Evolutionary conservation across 2,329 filamentous ascomycete species (phyloP).

Genomic region (Aspergillus sp.): DNA sequence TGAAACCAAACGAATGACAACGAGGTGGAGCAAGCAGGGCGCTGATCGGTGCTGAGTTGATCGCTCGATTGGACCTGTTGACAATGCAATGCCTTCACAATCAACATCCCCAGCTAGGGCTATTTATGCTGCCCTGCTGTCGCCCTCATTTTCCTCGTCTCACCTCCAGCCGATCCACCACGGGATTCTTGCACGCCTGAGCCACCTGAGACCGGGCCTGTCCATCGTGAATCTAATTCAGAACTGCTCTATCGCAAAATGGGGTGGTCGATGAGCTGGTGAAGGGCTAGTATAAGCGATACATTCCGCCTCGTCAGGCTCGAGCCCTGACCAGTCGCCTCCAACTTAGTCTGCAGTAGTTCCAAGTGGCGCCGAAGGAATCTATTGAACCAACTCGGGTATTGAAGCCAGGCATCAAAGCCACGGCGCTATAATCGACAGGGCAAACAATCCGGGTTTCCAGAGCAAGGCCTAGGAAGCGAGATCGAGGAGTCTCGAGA

Average conservation of each 20-base stretch:
- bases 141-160: slow-evolving; percentile 6
- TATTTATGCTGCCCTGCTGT: slow-evolving; percentile 7
- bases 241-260: not conserved
- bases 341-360: slow-evolving; percentile 5
- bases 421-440: no score
- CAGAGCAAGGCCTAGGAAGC: not conserved
- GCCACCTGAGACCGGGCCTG: not conserved
- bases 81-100: not conserved
- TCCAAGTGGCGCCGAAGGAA: slow-evolving; percentile 1
- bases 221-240: not conserved
- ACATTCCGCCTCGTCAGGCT: slow-evolving; percentile 1
- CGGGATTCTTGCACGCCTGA: not conserved
- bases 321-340: not conserved
- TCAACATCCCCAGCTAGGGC: slow-evolving; percentile 7
- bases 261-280: not conserved
- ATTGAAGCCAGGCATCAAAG: not conserved
- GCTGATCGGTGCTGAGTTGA: not conserved
- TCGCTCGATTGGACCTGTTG: slow-evolving; percentile 2
- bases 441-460: not conserved
- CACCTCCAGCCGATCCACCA: slow-evolving; percentile 5
- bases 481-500: not conserved
- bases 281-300: slow-evolving; percentile 3
- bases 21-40: not conserved
- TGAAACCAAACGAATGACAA: not conserved
- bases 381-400: not conserved